These are phyloP conservation scores for Aleurites moluccanus DNA, from an alignment of 441 rosid species.

Conservation along the genomic window DNA sequence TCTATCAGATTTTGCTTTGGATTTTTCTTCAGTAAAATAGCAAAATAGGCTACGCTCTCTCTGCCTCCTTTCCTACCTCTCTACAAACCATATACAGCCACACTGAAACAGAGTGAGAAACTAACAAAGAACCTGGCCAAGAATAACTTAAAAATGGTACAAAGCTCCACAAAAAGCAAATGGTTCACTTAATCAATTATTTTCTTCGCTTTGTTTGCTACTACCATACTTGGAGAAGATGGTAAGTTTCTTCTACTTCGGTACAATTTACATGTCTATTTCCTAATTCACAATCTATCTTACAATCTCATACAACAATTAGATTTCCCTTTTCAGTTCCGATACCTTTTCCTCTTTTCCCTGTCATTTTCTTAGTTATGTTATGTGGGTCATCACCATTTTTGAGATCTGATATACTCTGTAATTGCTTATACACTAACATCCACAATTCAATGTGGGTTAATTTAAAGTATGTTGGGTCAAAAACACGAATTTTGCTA, in stretches of 20 bases:
- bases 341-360: not conserved
- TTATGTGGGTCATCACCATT: not conserved
- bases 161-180: conserved; percentile 31
- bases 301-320: too few relatives aligned
- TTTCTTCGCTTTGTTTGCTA: conserved; percentile 34
- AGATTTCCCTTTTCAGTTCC: not conserved
- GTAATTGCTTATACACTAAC: conserved; percentile 3
- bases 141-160: conserved; percentile 30
- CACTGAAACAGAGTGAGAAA: conserved; percentile 23
- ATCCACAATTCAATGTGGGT: conserved; percentile 10
- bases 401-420: conserved; percentile 28
- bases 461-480: not conserved
- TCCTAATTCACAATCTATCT: not conserved
- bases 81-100: conserved; percentile 18
- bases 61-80: conserved; percentile 14
- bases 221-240: conserved; percentile 47
- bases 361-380: not conserved
- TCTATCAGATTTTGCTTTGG: too few relatives aligned
- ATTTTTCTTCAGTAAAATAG: too few relatives aligned
- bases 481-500: not conserved
- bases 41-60: too few relatives aligned
- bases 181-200: conserved; percentile 34
- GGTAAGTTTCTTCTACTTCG: conserved; percentile 38
- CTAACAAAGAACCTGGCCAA: not conserved
- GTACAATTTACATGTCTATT: not conserved